Evolutionary conservation across 169 alveolate genomes (phyloP), one percentile per base, ranked within the genome.

Genomic region (Plasmodium adleri): DNA sequence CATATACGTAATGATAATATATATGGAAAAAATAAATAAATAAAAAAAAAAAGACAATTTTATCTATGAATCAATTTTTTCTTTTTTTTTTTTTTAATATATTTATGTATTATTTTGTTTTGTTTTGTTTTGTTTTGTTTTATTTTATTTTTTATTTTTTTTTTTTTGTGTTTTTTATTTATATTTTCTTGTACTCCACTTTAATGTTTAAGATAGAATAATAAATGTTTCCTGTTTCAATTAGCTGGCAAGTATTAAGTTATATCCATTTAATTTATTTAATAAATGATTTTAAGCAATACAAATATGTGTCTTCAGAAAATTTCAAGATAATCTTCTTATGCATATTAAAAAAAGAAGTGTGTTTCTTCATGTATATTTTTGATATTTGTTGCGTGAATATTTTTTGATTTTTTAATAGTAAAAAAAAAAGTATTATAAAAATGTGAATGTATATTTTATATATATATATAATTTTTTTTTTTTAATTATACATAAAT

Each of bases 191-290:
- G 13, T n/a, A 47, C 74, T 64, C 74, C 52, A 43, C 88, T 50
- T 50, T n/a, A 22, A 58, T 66, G 49, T 60, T 71, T 39, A 3
- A 73, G 26, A 50, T 64, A 64, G 66, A 58, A 28, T 64, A 50
- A 50, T 52, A 64, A 24, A 78, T 43, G 58, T 66, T 32, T 70
- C 89, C 76, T 39, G 10, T 39, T 39, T 39, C 47, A 39, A 5
- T 39, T 39, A 39, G 47, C 47, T 39, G 47, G 47, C 47, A 39
- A 78, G 12, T 59, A 58, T 22, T 70, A 24, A 24, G 28, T 83
- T 71, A 60, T 70, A 68, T 83, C 91, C 91, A 83, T 83, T 83
- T 83, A 83, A 83, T 62, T 83, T 83, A 83, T 78, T 78, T 32
- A 28, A 67, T 15, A 22, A 45, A 32, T 50, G 24, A 66, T 59